Percentiles rank a stretch among this genome's conserved stretches.
These are phyloP conservation scores for Geotrichum fermentans DNA, from an alignment of 1,139 yeast species.

Conservation along the genomic window DNA sequence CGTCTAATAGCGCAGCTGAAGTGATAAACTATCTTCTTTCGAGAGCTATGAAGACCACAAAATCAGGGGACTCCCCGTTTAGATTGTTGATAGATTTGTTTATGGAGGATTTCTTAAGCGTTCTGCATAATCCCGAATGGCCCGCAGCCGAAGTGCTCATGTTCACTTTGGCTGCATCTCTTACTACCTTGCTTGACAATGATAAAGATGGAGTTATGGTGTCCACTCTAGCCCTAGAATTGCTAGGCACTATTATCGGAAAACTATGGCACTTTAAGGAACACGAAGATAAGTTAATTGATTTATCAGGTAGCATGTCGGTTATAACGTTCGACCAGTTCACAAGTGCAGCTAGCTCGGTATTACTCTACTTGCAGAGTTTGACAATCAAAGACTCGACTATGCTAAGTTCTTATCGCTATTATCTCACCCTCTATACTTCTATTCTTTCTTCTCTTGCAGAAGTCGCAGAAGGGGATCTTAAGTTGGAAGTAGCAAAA, in stretches of 20 bases:
- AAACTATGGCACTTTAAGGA: constrained; percentile 34
- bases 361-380: constrained; percentile 24
- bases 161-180: constrained; percentile 41
- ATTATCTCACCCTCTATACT: constrained; percentile 20
- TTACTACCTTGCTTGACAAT: constrained; percentile 34
- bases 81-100: constrained; percentile 45
- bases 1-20: constrained; percentile 41
- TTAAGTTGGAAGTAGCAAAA: constrained; percentile 5
- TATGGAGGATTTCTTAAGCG: constrained; percentile 50
- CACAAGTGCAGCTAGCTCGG: constrained; percentile 10
- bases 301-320: constrained; percentile 17
- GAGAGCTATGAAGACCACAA: constrained; percentile 27
- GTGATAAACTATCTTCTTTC: constrained; percentile 29
- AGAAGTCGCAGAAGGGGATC: constrained; percentile 14
- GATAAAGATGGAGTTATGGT: constrained; percentile 23
- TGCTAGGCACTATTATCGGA: constrained; percentile 53
- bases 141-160: constrained; percentile 52
- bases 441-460: constrained; percentile 18
- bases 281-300: constrained; percentile 17
- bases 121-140: constrained; percentile 56
- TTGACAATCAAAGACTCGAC: constrained; percentile 20
- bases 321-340: constrained; percentile 16
- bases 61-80: constrained; percentile 29
- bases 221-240: constrained; percentile 45
- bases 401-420: constrained; percentile 22